A percentile compares a stretch with the other conserved stretches of the same genome.
Evolutionary conservation across 495 filamentous ascomycete genomes (phyloP).

Genomic region (Aspergillus diversus): DNA sequence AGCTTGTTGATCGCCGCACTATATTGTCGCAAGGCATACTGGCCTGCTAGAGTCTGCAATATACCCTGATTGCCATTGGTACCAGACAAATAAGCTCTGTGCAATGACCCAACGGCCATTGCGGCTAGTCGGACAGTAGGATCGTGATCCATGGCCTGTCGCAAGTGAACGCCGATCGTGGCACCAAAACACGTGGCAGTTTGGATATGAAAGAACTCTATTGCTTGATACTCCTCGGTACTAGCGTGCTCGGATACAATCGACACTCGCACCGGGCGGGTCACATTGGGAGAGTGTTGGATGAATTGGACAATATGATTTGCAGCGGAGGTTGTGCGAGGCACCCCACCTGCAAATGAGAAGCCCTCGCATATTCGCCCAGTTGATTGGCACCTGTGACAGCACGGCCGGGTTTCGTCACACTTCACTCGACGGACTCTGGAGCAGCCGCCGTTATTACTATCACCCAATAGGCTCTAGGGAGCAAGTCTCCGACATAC

Average conservation of each 20-base stretch:
- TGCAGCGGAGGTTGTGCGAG: not conserved
- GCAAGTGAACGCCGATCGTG: slow-evolving; percentile 55
- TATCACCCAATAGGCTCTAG: not conserved
- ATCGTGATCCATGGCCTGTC: slow-evolving; percentile 61
- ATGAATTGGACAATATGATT: slow-evolving; percentile 18
- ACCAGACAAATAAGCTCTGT: slow-evolving; percentile 45
- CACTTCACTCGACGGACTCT: slow-evolving; percentile 20
- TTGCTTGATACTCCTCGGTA: slow-evolving; percentile 53
- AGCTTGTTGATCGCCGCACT: slow-evolving; percentile 52
- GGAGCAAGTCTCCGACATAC: not conserved
- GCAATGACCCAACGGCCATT: slow-evolving; percentile 63
- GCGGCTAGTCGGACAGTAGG: slow-evolving; percentile 64
- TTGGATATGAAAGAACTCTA: slow-evolving; percentile 62
- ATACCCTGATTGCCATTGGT: not conserved
- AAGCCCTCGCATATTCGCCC: slow-evolving; percentile 48
- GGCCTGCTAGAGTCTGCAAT: slow-evolving; percentile 18
- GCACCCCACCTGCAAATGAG: not conserved
- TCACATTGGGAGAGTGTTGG: slow-evolving; percentile 23
- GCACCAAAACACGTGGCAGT: slow-evolving; percentile 58
- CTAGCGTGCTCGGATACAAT: slow-evolving; percentile 15
- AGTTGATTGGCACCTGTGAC: slow-evolving; percentile 27
- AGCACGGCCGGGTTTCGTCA: slow-evolving; percentile 22
- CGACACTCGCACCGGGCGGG: slow-evolving; percentile 19
- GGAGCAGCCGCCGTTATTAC: not conserved
- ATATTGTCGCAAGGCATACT: slow-evolving; percentile 53